These are phyloP conservation scores for Leccinum incarnatum DNA, from an alignment of 768 basidiomycete genomes.

Conservation along the genomic window DNA sequence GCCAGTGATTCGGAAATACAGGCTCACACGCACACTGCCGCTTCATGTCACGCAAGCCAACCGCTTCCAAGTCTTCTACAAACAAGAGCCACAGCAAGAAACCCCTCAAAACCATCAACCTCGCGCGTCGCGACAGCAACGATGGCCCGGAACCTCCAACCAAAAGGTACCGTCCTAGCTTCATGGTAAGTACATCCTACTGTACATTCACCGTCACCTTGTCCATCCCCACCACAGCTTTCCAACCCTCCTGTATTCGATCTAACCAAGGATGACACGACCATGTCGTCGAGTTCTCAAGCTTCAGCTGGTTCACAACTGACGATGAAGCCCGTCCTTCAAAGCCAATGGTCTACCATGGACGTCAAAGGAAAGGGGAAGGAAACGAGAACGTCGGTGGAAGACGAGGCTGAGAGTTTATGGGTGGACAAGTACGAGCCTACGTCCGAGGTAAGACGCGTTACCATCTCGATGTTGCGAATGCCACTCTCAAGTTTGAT, in stretches of 20 bases:
- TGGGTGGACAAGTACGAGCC: constrained; percentile 71
- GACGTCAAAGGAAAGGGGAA: constrained; percentile 29
- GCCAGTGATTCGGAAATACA: no score
- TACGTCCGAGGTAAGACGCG: constrained; percentile 47
- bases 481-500: background rate
- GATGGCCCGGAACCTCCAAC: constrained; percentile 18
- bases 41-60: constrained; percentile 23
- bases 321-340: background rate
- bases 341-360: background rate
- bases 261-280: constrained; percentile 13
- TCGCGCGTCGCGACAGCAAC: constrained; percentile 9
- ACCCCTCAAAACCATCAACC: constrained; percentile 25
- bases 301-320: background rate
- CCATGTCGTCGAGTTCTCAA: constrained; percentile 8
- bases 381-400: background rate
- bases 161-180: constrained; percentile 19
- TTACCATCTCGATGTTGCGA: constrained; percentile 1
- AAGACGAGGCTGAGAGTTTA: constrained; percentile 37
- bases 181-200: constrained; percentile 6
- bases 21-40: no score
- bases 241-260: constrained; percentile 25
- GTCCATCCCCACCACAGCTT: constrained; percentile 8
- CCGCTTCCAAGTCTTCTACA: constrained; percentile 2
- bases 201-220: background rate
- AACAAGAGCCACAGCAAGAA: constrained; percentile 10